Conservation (phyloP, 75 land plant genomes). For the Isoetes taiwanensis region DNA sequence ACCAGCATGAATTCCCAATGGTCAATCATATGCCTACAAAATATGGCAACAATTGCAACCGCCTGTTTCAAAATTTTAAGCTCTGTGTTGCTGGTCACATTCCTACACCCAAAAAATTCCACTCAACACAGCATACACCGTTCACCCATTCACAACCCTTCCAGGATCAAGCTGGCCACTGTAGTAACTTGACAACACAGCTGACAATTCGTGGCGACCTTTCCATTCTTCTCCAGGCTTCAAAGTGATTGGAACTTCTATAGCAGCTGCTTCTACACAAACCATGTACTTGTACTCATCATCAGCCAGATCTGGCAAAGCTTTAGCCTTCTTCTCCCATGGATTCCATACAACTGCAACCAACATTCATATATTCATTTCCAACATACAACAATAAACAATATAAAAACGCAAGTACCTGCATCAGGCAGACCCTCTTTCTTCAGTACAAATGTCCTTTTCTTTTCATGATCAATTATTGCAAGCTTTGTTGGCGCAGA, state of each 20-base stretch:
- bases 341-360: conserved; percentile 40
- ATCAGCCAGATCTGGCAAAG: conserved; percentile 37
- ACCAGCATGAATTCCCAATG: no score
- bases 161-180: conserved; percentile 50
- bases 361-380: not conserved
- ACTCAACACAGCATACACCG: no score
- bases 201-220: conserved; percentile 39
- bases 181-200: conserved; percentile 43
- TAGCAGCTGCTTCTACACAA: conserved; percentile 37
- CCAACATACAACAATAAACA: conserved; percentile 1
- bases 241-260: conserved; percentile 33
- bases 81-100: no score
- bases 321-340: conserved; percentile 43
- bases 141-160: no score
- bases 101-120: no score
- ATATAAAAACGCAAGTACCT: conserved; percentile 21
- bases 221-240: conserved; percentile 49
- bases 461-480: conserved; percentile 54
- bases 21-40: no score
- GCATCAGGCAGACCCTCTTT: conserved; percentile 61
- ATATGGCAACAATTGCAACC: no score
- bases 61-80: no score
- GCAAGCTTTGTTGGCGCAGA: conserved; percentile 41
- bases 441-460: conserved; percentile 38
- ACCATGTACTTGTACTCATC: conserved; percentile 47